Evolutionary conservation across 2,329 filamentous ascomycete genomes (phyloP).

Genomic region (Fusarium succisae): DNA sequence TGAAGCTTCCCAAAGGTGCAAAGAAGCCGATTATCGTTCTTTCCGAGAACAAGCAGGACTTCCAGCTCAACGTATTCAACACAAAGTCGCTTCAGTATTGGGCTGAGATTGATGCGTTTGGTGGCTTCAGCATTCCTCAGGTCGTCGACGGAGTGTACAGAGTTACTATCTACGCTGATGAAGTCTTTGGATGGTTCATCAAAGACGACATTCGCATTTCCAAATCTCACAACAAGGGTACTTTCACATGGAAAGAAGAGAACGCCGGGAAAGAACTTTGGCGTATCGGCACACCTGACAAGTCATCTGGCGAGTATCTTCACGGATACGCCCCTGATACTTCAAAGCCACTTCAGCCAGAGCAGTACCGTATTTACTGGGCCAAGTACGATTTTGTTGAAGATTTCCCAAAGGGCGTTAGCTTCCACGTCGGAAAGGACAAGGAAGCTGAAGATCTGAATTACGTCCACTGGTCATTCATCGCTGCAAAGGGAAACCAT

Average conservation of each 20-base stretch:
- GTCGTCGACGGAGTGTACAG: slow-evolving; percentile 28
- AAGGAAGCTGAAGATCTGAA: slow-evolving; percentile 62
- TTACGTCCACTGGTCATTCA: slow-evolving; percentile 72
- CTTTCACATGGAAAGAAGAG: slow-evolving; percentile 26
- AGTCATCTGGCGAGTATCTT: slow-evolving; percentile 65
- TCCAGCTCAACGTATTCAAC: slow-evolving; percentile 56
- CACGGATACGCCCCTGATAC: slow-evolving; percentile 62
- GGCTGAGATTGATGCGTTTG: slow-evolving; percentile 58
- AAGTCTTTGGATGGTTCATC: slow-evolving; percentile 30
- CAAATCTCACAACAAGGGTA: neutral
- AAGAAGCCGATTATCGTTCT: slow-evolving; percentile 61
- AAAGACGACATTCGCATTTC: slow-evolving; percentile 53
- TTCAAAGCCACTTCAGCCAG: slow-evolving; percentile 59
- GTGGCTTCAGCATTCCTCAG: slow-evolving; percentile 42
- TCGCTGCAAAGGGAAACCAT: slow-evolving; percentile 62
- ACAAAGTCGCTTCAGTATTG: slow-evolving; percentile 68
- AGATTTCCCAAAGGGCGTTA: slow-evolving; percentile 67
- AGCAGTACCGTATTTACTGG: slow-evolving; percentile 68
- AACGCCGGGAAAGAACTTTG: slow-evolving; percentile 24
- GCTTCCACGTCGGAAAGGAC: slow-evolving; percentile 63
- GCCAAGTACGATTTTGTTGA: slow-evolving; percentile 64
- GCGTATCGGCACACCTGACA: slow-evolving; percentile 52
- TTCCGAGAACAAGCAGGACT: slow-evolving; percentile 42
- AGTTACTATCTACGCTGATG: slow-evolving; percentile 31
- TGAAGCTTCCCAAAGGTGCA: slow-evolving; percentile 23